A percentile compares a stretch with the other conserved stretches of the same genome.
Conservation (phyloP, 163 green algal genomes). For the Coccomyxa subellipsoidea region DNA sequence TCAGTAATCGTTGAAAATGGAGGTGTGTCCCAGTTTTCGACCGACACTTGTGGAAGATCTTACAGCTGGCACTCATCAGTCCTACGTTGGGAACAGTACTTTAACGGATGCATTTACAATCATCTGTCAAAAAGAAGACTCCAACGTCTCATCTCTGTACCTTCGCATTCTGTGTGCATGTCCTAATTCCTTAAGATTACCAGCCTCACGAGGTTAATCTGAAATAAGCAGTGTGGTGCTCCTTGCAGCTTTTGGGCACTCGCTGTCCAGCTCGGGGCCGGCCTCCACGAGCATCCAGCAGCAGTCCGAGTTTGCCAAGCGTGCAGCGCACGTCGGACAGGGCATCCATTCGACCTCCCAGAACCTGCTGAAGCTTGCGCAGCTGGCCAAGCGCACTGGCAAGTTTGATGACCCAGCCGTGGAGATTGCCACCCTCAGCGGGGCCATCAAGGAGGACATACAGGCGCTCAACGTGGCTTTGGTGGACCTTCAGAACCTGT, state of each 20-base stretch:
- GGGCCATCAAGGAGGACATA: slow-evolving; percentile 94
- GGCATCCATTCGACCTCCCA: slow-evolving; percentile 88
- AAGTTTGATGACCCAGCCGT: slow-evolving; percentile 96
- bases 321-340: slow-evolving; percentile 82
- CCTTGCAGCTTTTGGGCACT: not conserved
- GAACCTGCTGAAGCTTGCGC: slow-evolving; percentile 88
- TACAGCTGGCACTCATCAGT: not conserved
- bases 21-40: not conserved
- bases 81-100: not conserved
- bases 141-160: not conserved
- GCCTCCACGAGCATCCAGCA: not conserved
- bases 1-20: not conserved
- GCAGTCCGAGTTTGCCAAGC: slow-evolving; percentile 75
- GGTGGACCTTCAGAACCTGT: slow-evolving; percentile 80
- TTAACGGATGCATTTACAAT: not conserved
- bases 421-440: slow-evolving; percentile 82
- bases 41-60: not conserved
- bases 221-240: not conserved
- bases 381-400: slow-evolving; percentile 91
- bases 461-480: slow-evolving; percentile 86
- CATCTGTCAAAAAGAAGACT: not conserved
- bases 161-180: not conserved
- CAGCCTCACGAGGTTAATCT: not conserved
- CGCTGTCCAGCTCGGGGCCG: not conserved
- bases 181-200: not conserved